These are phyloP conservation scores for Mycosphaerelloides madeirae DNA, from an alignment of 2,329 filamentous ascomycete genomes.

Conservation along the genomic window DNA sequence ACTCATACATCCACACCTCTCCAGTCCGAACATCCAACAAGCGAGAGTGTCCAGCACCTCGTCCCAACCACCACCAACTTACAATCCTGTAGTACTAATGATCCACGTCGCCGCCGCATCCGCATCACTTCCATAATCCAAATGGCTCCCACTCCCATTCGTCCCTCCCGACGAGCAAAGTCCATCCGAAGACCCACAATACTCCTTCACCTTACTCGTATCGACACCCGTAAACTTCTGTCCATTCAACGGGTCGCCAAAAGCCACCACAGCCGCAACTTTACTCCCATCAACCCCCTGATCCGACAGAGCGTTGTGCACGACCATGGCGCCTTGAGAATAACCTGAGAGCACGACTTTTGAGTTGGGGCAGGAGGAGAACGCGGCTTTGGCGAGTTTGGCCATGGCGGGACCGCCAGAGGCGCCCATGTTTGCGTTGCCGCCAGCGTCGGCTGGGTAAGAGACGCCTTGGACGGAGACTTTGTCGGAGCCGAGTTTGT, in stretches of 20 bases:
- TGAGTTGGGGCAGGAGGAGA: constrained; percentile 18
- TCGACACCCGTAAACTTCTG: constrained; percentile 22
- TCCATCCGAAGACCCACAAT: constrained; percentile 20
- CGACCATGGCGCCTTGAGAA: constrained; percentile 18
- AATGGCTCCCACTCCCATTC: constrained; percentile 19
- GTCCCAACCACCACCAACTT: too few relatives aligned
- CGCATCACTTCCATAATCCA: constrained; percentile 21
- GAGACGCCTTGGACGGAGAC: constrained; percentile 25
- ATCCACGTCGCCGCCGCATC: constrained; percentile 24
- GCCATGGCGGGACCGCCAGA: constrained; percentile 19
- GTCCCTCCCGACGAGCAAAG: constrained; percentile 20
- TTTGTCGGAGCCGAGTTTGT: constrained; percentile 16
- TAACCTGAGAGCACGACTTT: constrained; percentile 21
- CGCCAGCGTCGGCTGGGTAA: constrained; percentile 24
- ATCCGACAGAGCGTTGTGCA: constrained; percentile 17
- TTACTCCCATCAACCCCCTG: constrained; percentile 19
- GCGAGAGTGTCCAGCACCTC: too few relatives aligned
- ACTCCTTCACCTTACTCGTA: constrained; percentile 20
- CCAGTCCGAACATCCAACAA: too few relatives aligned
- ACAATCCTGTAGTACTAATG: constrained; percentile 1
- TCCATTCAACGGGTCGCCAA: constrained; percentile 28
- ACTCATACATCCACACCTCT: too few relatives aligned
- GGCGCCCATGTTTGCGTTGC: constrained; percentile 21
- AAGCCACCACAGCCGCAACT: constrained; percentile 26
- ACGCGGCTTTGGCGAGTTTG: constrained; percentile 8